A percentile compares a stretch with the other conserved stretches of the same genome.
phyloP scores from a whole-genome alignment of 768 basidiomycete species.

The Hysterangium stoloniferum region DNA sequence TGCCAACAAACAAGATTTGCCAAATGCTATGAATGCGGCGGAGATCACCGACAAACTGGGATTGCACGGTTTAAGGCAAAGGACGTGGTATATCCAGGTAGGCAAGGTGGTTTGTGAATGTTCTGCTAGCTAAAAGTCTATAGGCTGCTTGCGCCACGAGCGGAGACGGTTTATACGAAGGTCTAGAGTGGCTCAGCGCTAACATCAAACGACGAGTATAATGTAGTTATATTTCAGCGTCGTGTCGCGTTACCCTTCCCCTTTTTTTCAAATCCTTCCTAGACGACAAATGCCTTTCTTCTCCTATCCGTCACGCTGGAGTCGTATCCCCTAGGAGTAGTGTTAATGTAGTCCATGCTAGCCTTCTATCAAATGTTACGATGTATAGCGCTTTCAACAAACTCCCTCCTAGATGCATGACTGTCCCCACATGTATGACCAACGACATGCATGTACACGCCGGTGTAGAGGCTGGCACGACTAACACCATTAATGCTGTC shows the following conservation, averaged over 20 bases:
- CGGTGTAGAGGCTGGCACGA: no score
- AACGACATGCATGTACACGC: no score
- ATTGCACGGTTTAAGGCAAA: constrained; percentile 91
- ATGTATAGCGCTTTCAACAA: no score
- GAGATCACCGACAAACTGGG: constrained; percentile 94
- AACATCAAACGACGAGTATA: constrained; percentile 81
- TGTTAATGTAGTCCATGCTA: not conserved
- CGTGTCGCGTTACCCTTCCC: constrained; percentile 28
- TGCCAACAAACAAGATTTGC: constrained; percentile 57
- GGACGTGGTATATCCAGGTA: constrained; percentile 97
- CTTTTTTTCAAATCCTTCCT: not conserved
- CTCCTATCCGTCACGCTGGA: not conserved
- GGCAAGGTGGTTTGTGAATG: constrained; percentile 4
- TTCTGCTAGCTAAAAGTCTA: constrained; percentile 9
- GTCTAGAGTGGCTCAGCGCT: constrained; percentile 91
- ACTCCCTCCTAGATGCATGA: no score
- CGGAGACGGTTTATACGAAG: constrained; percentile 97
- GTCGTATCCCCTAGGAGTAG: not conserved
- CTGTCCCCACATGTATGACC: no score
- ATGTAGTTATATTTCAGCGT: constrained; percentile 26
- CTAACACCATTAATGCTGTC: no score
- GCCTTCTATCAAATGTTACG: no score
- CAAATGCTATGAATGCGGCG: constrained; percentile 40
- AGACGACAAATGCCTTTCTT: not conserved
- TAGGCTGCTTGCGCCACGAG: constrained; percentile 98